Conservation (phyloP, 2,329 filamentous ascomycete species). For the Zasmidium citrigriseum region DNA sequence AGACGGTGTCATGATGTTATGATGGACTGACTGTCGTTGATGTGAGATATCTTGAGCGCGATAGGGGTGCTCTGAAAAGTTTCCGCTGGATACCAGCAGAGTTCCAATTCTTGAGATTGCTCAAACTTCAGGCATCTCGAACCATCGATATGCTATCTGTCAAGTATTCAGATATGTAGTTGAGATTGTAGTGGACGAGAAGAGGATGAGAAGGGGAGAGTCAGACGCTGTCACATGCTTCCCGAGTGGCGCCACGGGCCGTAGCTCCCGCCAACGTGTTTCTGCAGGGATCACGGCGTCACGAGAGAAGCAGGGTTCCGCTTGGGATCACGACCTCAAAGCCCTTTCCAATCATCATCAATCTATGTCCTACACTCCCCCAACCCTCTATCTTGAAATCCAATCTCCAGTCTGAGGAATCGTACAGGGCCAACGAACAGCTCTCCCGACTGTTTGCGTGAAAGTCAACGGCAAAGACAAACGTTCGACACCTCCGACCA, state of each 20-base stretch:
- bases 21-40: too few species aligned
- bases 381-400: not conserved
- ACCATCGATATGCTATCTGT: too few species aligned
- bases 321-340: not conserved
- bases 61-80: too few species aligned
- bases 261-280: not conserved
- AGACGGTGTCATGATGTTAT: too few species aligned
- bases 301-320: constrained; percentile 4
- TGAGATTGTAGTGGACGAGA: too few species aligned
- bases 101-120: too few species aligned
- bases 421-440: not conserved
- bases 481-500: not conserved
- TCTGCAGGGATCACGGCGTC: not conserved
- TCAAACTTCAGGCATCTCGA: too few species aligned
- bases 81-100: too few species aligned
- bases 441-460: not conserved
- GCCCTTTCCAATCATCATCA: not conserved
- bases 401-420: not conserved
- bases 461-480: not conserved
- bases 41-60: too few species aligned
- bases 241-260: not conserved
- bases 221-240: not conserved
- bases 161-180: too few species aligned
- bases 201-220: too few species aligned
- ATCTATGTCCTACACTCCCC: not conserved